phyloP scores from a whole-genome alignment of 2,329 filamentous ascomycete species.

The Colletotrichum filicis region DNA sequence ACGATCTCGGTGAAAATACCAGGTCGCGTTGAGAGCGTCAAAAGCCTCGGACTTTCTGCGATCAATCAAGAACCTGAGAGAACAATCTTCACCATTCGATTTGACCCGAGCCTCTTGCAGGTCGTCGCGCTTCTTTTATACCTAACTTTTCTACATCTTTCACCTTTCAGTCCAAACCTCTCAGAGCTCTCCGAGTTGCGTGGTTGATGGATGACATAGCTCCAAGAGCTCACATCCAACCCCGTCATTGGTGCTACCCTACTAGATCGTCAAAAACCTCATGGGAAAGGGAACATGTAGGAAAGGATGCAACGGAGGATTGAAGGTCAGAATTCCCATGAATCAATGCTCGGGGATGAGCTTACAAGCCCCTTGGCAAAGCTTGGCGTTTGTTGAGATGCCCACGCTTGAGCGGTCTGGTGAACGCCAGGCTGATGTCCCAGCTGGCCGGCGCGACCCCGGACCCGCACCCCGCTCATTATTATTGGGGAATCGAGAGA shows the following conservation, averaged over 20 bases:
- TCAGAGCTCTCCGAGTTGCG: slow-evolving; percentile 11
- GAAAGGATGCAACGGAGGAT: slow-evolving; percentile 26
- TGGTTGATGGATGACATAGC: slow-evolving; percentile 18
- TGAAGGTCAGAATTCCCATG: slow-evolving; percentile 15
- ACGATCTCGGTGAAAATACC: neutral
- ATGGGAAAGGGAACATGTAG: neutral
- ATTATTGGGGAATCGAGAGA: slow-evolving; percentile 15
- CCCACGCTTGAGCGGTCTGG: neutral
- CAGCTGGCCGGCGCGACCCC: slow-evolving; percentile 5
- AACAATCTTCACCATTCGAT: neutral
- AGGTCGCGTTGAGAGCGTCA: neutral
- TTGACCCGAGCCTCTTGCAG: neutral
- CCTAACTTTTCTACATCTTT: neutral
- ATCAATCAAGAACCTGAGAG: neutral
- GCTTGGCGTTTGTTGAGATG: slow-evolving; percentile 15
- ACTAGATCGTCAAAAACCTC: neutral
- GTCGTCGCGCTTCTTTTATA: neutral
- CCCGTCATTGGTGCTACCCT: neutral
- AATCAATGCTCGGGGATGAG: slow-evolving; percentile 23
- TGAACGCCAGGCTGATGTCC: neutral
- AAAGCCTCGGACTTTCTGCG: neutral
- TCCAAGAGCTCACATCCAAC: slow-evolving; percentile 1
- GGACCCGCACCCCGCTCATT: neutral
- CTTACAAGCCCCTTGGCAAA: slow-evolving; percentile 23
- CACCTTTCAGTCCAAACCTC: no score